Conservation (phyloP, 129 eudicot genomes). For the Saposhnikovia divaricata region DNA sequence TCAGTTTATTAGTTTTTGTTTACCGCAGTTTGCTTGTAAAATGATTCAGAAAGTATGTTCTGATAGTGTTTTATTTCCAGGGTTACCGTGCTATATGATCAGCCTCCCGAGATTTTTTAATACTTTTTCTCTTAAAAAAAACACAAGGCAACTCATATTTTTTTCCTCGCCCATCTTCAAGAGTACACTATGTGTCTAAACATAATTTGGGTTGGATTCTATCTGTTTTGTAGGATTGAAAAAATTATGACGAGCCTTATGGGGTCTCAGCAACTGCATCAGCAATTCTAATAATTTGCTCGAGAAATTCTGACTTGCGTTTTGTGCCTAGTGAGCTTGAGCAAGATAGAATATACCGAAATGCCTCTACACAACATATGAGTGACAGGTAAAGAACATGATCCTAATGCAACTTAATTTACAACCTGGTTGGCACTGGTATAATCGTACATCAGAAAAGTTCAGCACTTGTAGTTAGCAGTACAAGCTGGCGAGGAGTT, state of each 20-base stretch:
- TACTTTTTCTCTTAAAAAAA: slow-evolving; percentile 65
- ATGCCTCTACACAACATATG: slow-evolving; percentile 18
- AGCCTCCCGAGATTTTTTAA: slow-evolving; percentile 89
- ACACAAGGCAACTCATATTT: slow-evolving; percentile 49
- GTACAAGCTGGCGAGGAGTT: slow-evolving; percentile 85
- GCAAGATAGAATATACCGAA: slow-evolving; percentile 1
- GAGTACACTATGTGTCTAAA: slow-evolving; percentile 2
- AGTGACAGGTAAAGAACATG: slow-evolving; percentile 22
- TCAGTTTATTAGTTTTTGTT: slow-evolving; percentile 15
- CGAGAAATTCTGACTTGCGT: background rate
- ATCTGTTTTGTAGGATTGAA: slow-evolving; percentile 75
- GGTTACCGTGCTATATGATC: slow-evolving; percentile 89
- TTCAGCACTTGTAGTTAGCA: slow-evolving; percentile 86
- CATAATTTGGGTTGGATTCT: slow-evolving; percentile 21
- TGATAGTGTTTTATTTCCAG: slow-evolving; percentile 23
- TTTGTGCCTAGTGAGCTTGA: background rate
- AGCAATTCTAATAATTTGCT: slow-evolving; percentile 41
- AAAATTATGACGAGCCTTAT: slow-evolving; percentile 34
- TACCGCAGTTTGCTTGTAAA: slow-evolving; percentile 6
- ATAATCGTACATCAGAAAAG: slow-evolving; percentile 51
- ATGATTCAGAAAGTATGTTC: background rate
- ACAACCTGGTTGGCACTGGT: slow-evolving; percentile 43
- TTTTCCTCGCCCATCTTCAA: background rate
- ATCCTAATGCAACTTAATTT: slow-evolving; percentile 42
- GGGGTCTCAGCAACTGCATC: slow-evolving; percentile 63